Conservation (phyloP, 2,329 filamentous ascomycete species). For the Pyrenophora teres region DNA sequence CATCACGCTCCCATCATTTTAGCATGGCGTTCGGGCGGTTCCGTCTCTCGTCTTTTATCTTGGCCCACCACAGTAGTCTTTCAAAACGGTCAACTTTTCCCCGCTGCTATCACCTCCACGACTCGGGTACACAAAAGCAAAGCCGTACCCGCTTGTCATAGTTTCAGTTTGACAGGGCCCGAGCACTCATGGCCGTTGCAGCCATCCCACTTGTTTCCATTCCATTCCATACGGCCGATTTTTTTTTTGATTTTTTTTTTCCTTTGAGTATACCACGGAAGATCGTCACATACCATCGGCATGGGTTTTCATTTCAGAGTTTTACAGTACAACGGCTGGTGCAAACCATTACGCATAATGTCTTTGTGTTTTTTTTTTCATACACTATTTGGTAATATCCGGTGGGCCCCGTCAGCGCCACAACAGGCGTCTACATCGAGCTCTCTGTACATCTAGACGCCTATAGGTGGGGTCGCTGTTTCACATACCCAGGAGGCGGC, state of each 20-base stretch:
- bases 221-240: conserved; percentile 15
- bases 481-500: conserved; percentile 25
- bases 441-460: conserved; percentile 22
- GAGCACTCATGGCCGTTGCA: conserved; percentile 5
- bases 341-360: conserved; percentile 25
- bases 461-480: conserved; percentile 25
- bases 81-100: conserved; percentile 28
- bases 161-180: conserved; percentile 38
- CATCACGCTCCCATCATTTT: conserved; percentile 34
- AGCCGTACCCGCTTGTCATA: conserved; percentile 26
- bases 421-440: conserved; percentile 14
- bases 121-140: conserved; percentile 42
- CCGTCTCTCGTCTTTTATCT: conserved; percentile 24
- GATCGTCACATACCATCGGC: not conserved
- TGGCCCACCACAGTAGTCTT: conserved; percentile 22
- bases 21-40: conserved; percentile 45
- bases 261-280: not conserved
- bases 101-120: conserved; percentile 23
- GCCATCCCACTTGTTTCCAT: conserved; percentile 12
- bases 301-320: not conserved
- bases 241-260: conserved; percentile 5
- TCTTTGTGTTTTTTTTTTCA: conserved; percentile 21
- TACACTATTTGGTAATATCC: conserved; percentile 29
- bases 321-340: conserved; percentile 23
- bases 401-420: conserved; percentile 10